Conservation (phyloP, 2,329 filamentous ascomycete genomes). For the Aulographum hederae region DNA sequence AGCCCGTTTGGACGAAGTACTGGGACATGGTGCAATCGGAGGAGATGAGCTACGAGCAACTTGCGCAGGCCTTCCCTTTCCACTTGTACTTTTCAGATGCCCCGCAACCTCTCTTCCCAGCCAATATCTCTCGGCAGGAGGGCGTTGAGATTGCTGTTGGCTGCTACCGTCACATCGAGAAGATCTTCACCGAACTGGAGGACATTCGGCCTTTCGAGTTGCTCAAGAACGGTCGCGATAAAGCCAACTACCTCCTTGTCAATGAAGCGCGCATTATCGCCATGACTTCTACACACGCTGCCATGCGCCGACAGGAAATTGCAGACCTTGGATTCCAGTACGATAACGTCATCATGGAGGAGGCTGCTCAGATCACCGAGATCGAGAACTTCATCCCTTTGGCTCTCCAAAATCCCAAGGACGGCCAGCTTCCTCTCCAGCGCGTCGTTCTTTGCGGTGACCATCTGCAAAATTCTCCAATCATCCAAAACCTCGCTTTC, state of each 20-base stretch:
- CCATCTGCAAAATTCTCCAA: conserved; percentile 89
- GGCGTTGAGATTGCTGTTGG: conserved; percentile 61
- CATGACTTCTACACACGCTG: conserved; percentile 97
- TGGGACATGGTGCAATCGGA: conserved; percentile 43
- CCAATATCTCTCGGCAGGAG: conserved; percentile 43
- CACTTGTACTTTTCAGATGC: conserved; percentile 72
- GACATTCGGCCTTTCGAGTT: conserved; percentile 95
- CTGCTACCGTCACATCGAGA: conserved; percentile 74
- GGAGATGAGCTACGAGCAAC: conserved; percentile 37
- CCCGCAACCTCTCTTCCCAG: conserved; percentile 67
- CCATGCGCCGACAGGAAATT: conserved; percentile 84
- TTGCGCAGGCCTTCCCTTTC: conserved; percentile 70
- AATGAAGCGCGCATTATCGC: conserved; percentile 96
- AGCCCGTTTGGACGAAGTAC: conserved; percentile 78
- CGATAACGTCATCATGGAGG: conserved; percentile 96
- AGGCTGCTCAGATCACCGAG: conserved; percentile 94
- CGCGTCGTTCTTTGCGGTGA: conserved; percentile 86
- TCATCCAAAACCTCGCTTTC: conserved; percentile 88
- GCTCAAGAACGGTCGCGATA: conserved; percentile 70
- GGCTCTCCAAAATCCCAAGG: conserved; percentile 67
- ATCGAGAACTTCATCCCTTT: conserved; percentile 93
- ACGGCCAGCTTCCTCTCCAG: conserved; percentile 59
- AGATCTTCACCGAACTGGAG: conserved; percentile 80
- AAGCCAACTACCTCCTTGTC: conserved; percentile 85
- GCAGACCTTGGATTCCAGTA: conserved; percentile 87